Base-by-base conservation (phyloP, 1,139 yeast genomes). In the Yamadazyma buinensis region DNA sequence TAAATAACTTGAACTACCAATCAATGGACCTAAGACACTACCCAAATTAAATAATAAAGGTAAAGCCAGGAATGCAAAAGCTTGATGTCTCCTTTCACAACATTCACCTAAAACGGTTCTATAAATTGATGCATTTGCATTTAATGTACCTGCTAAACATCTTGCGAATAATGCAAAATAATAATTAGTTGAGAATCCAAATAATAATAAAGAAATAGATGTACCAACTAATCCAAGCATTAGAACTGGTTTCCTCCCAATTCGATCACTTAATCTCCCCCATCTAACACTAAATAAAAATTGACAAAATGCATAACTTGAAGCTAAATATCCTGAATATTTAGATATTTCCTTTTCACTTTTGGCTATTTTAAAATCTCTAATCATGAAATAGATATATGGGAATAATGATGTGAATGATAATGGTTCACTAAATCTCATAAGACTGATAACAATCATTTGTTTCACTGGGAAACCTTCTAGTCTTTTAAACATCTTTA, bases 381-480 rank as follows among this genome's bases (percentile, higher is more conserved):
- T 57, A 22, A 79, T 76, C 80, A 79, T 75, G 53, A 76, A 78
- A 51, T 73, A 79, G 18, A 78, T 65, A 49, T 79, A 79, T 3
- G 84, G 83, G 51, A 78, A 77, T 23, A 76, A 49, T 3, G 82
- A 76, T 1, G 83, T 74, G 57, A 77, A 77, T 3, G 83, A 72
- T 26, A 79, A 64, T 2, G 84, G 84, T 49, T 79, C 84, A 8
- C 78, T 67, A 33, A 77, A 63, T 28, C 84, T 57, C 30, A 75
- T 67, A 11, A 67, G 42, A 28, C 74, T 62, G 4, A 64, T 39
- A 28, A 73, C 68, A 13, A 60, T 41, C 57, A 77, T 60, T 50
- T 77, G 83, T 42, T 65, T 53, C 40, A 66, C 46, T 3, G 80
- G 80, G 47, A 75, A 75, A 11, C 72, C 77, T 19, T 45, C 35